Evolutionary conservation across 2,329 filamentous ascomycete genomes (phyloP).

Genomic region (Penicillium olsonii): DNA sequence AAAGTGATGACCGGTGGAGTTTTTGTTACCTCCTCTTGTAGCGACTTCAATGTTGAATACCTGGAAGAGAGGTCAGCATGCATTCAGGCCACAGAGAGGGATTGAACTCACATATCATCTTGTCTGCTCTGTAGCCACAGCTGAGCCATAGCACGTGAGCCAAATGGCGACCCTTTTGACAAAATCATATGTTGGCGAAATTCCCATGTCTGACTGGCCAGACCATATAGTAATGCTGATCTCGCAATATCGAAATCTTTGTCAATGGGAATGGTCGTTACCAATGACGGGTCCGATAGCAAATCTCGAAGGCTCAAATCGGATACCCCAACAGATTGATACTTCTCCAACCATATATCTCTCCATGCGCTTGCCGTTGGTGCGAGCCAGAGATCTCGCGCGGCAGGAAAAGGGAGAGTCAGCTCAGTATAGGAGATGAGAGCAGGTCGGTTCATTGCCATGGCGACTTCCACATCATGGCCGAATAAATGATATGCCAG

Average conservation of each 20-base stretch:
- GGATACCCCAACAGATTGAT: neutral
- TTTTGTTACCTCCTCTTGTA: conserved; percentile 1
- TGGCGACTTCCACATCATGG: conserved; percentile 16
- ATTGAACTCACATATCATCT: conserved; percentile 12
- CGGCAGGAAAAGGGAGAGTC: conserved; percentile 13
- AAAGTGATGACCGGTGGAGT: conserved; percentile 8
- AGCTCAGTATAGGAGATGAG: conserved; percentile 17
- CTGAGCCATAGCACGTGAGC: conserved; percentile 6
- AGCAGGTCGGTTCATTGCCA: conserved; percentile 16
- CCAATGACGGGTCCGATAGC: conserved; percentile 12
- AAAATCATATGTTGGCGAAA: conserved; percentile 17
- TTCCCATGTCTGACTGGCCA: conserved; percentile 14
- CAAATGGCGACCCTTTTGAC: conserved; percentile 3
- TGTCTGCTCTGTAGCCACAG: conserved; percentile 19
- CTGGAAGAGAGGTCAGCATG: neutral
- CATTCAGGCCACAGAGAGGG: neutral
- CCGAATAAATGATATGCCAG: conserved; percentile 18
- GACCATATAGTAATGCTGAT: conserved; percentile 9
- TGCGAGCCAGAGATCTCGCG: conserved; percentile 18
- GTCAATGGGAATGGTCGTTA: conserved; percentile 7
- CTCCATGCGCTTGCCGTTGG: conserved; percentile 12
- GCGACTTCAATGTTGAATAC: conserved; percentile 6
- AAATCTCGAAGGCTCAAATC: conserved; percentile 13
- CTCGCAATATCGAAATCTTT: conserved; percentile 9
- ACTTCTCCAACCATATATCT: conserved; percentile 11